These are phyloP conservation scores for Mycosarcoma mackinlayi DNA, from an alignment of 1,284 basidiomycete species.

Conservation along the genomic window DNA sequence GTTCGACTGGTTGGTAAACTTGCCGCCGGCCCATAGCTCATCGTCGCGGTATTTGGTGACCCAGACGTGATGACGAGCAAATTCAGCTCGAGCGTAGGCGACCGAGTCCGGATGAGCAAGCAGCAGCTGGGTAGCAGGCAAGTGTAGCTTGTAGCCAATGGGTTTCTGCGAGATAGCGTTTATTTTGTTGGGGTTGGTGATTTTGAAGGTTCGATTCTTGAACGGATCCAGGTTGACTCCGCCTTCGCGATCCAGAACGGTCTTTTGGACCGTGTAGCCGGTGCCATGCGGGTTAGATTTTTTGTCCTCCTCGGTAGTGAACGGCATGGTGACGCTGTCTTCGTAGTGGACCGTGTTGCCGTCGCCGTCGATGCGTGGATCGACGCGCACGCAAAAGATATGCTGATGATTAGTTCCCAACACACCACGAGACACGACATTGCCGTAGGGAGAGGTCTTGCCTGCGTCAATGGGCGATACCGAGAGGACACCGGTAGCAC, in stretches of 20 bases:
- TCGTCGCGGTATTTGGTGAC: constrained; percentile 74
- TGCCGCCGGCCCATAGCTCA: constrained; percentile 86
- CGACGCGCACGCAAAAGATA: constrained; percentile 80
- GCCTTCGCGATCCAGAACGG: constrained; percentile 61
- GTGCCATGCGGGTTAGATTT: constrained; percentile 67
- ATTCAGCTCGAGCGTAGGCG: constrained; percentile 80
- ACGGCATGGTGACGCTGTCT: constrained; percentile 68
- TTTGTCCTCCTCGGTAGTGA: constrained; percentile 67
- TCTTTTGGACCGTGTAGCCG: constrained; percentile 67
- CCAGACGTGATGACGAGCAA: constrained; percentile 82
- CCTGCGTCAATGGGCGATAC: constrained; percentile 31
- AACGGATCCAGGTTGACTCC: constrained; percentile 21
- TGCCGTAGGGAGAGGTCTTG: constrained; percentile 75
- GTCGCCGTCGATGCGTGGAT: constrained; percentile 92
- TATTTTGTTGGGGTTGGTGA: constrained; percentile 68
- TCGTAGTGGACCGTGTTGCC: constrained; percentile 76
- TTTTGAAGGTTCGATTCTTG: constrained; percentile 64
- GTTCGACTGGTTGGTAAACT: constrained; percentile 82
- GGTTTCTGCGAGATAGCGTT: constrained; percentile 72
- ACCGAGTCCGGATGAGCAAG: constrained; percentile 80
- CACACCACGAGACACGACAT: constrained; percentile 83
- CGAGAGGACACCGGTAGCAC: constrained; percentile 81
- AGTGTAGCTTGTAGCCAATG: constrained; percentile 77
- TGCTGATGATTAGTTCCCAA: constrained; percentile 93
- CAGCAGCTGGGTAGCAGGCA: constrained; percentile 76